Evolutionary conservation across 2,329 filamentous ascomycete species (phyloP).

Genomic region (Fusarium pseudoanthophilum): DNA sequence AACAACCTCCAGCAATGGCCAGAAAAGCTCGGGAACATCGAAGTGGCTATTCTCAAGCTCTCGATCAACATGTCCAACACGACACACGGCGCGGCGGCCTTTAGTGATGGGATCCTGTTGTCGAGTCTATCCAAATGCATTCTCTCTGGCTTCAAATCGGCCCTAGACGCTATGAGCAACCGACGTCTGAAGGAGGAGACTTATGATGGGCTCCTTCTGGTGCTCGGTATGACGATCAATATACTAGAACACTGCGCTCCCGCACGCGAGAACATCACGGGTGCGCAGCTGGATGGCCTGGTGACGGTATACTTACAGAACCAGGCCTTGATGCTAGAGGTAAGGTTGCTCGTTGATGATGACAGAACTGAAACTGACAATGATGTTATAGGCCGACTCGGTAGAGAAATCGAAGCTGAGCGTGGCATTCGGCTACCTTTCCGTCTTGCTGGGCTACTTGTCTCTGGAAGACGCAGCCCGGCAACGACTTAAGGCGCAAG

Average conservation of each 20-base stretch:
- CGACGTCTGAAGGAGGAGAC: slow-evolving; percentile 61
- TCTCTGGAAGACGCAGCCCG: slow-evolving; percentile 66
- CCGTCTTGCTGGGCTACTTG: slow-evolving; percentile 84
- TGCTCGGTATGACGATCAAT: slow-evolving; percentile 87
- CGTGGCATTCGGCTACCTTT: slow-evolving; percentile 87
- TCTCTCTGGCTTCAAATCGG: slow-evolving; percentile 60
- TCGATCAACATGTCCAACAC: slow-evolving; percentile 90
- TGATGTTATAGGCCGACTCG: slow-evolving; percentile 67
- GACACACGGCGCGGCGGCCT: slow-evolving; percentile 75
- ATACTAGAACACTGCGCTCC: slow-evolving; percentile 80
- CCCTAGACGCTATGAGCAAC: slow-evolving; percentile 60
- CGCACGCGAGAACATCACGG: slow-evolving; percentile 59
- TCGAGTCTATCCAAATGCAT: slow-evolving; percentile 60
- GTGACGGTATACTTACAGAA: slow-evolving; percentile 75
- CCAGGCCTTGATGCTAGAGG: slow-evolving; percentile 73
- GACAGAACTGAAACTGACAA: slow-evolving; percentile 8
- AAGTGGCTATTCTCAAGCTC: slow-evolving; percentile 60
- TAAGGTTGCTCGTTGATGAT: slow-evolving; percentile 55
- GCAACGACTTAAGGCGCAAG: slow-evolving; percentile 55
- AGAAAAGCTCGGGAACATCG: slow-evolving; percentile 40
- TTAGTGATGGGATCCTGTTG: slow-evolving; percentile 70
- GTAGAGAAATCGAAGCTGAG: slow-evolving; percentile 81
- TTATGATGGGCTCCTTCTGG: slow-evolving; percentile 79
- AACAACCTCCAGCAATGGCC: slow-evolving; percentile 48
- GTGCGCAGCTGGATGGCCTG: slow-evolving; percentile 65